phyloP scores from a whole-genome alignment of 305 asterid species.

The Fraxinus velutina region DNA sequence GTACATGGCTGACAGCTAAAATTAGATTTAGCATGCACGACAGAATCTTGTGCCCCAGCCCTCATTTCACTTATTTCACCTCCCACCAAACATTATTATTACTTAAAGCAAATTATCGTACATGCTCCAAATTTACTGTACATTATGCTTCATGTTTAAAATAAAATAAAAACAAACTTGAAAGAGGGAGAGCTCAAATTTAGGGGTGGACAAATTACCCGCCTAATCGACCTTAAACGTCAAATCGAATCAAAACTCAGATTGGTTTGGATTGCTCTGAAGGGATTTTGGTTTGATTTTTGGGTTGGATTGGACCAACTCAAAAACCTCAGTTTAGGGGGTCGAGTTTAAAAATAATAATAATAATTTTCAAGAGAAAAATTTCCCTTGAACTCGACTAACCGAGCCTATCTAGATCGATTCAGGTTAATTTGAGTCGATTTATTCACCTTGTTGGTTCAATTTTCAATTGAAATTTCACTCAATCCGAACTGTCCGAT shows the following conservation, averaged over 20 bases:
- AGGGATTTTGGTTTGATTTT: not conserved
- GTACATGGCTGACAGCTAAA: constrained; percentile 34
- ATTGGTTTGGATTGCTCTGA: not conserved
- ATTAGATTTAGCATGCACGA: not conserved
- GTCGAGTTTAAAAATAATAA: too few relatives aligned
- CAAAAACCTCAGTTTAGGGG: not conserved
- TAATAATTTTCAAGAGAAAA: too few relatives aligned
- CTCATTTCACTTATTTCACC: not conserved
- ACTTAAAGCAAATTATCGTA: not conserved
- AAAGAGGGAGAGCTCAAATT: not conserved
- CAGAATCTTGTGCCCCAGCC: constrained; percentile 25
- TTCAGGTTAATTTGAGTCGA: not conserved
- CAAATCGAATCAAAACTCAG: not conserved
- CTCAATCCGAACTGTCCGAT: not conserved
- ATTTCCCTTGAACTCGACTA: not conserved
- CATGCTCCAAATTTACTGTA: not conserved
- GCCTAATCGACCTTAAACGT: not conserved
- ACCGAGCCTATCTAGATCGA: not conserved
- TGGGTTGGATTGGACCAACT: not conserved
- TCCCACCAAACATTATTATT: not conserved
- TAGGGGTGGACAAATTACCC: not conserved
- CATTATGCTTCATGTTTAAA: not conserved
- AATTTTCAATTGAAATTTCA: not conserved
- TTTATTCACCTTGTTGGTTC: not conserved
- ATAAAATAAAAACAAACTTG: not conserved